Evolutionary conservation across 352 stramenopile species (phyloP).

Genomic region (Plasmopara viticola): DNA sequence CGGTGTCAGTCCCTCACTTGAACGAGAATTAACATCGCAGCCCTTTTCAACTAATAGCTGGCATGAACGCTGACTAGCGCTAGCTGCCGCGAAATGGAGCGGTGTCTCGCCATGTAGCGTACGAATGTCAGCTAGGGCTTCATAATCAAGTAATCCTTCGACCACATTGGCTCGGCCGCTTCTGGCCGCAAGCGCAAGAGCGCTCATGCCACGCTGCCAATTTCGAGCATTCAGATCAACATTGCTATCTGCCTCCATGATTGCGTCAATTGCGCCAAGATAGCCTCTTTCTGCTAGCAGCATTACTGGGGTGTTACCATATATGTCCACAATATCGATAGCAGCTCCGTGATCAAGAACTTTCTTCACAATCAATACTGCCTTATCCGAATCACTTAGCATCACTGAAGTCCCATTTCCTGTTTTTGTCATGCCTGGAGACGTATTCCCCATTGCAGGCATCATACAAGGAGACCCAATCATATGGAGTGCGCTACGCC

Average conservation of each 20-base stretch:
- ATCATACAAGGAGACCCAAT: conserved; percentile 61
- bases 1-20: conserved; percentile 59
- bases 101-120: conserved; percentile 68
- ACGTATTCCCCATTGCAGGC: conserved; percentile 35
- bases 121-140: conserved; percentile 51
- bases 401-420: conserved; percentile 18
- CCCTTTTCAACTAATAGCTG: conserved; percentile 67
- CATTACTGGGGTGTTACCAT: conserved; percentile 79
- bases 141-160: conserved; percentile 81
- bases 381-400: conserved; percentile 45
- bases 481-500: conserved; percentile 73
- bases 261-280: conserved; percentile 60
- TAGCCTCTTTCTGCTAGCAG: conserved; percentile 66
- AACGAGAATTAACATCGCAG: conserved; percentile 61
- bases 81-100: conserved; percentile 73
- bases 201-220: conserved; percentile 76
- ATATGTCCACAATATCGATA: conserved; percentile 69
- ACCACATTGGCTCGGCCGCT: conserved; percentile 60
- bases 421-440: conserved; percentile 21
- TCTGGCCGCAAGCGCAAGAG: conserved; percentile 62
- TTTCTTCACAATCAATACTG: conserved; percentile 79
- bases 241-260: conserved; percentile 64
- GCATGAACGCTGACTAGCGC: conserved; percentile 53
- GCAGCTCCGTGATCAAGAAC: conserved; percentile 62
- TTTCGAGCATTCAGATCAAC: conserved; percentile 72